Evolutionary conservation across 1,139 yeast genomes (phyloP).

Genomic region (Saccharomyces hybrid): DNA sequence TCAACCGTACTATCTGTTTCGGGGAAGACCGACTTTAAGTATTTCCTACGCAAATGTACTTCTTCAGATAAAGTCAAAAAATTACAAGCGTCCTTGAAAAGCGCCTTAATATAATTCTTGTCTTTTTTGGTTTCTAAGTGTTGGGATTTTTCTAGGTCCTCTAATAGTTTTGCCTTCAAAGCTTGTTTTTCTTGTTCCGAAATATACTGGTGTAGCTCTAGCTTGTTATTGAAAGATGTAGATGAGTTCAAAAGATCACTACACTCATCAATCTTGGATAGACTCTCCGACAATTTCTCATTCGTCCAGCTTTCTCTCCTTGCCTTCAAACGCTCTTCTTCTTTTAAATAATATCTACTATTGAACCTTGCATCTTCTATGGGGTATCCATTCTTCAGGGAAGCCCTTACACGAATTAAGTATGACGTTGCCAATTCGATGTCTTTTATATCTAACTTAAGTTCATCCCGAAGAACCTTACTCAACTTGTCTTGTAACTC

Average conservation of each 20-base stretch:
- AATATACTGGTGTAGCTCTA: conserved; percentile 33
- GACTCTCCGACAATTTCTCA: conserved; percentile 24
- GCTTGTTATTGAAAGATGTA: conserved; percentile 37
- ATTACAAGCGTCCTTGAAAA: conserved; percentile 34
- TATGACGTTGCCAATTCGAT: conserved; percentile 44
- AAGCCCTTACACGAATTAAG: conserved; percentile 44
- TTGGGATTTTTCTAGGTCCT: conserved; percentile 19
- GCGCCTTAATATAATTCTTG: conserved; percentile 29
- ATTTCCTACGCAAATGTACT: conserved; percentile 36
- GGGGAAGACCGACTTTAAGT: conserved; percentile 37
- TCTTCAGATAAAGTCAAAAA: conserved; percentile 37
- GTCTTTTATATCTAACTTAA: conserved; percentile 32
- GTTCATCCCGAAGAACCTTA: conserved; percentile 23
- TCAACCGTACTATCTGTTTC: conserved; percentile 27
- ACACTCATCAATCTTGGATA: conserved; percentile 27
- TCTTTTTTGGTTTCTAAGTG: conserved; percentile 29
- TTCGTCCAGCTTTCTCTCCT: conserved; percentile 37
- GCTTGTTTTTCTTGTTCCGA: conserved; percentile 34
- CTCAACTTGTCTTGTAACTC: conserved; percentile 26
- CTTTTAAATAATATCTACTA: conserved; percentile 45
- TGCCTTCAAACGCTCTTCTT: conserved; percentile 40
- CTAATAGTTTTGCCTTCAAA: conserved; percentile 29
- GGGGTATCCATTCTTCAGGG: conserved; percentile 43
- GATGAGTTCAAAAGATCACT: conserved; percentile 17
- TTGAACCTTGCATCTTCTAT: conserved; percentile 53